Evolutionary conservation across 192 early-diverging fungal genomes (phyloP).

Genomic region (Neocallimastix lanati): DNA sequence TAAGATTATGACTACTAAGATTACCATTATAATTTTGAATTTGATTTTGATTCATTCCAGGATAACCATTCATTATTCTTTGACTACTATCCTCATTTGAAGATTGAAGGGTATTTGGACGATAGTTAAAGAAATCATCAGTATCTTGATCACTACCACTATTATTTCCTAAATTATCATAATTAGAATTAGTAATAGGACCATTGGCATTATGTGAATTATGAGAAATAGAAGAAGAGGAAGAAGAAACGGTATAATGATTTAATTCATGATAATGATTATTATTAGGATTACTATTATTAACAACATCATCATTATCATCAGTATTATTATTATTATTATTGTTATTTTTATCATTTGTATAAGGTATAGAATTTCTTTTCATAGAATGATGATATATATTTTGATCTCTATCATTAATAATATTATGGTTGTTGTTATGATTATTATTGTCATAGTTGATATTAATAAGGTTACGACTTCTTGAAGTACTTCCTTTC

Average conservation of each 20-base stretch:
- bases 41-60: background rate
- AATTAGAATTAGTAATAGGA: background rate
- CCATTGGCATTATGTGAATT: background rate
- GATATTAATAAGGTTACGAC: too few species aligned
- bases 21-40: background rate
- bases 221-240: background rate
- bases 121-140: background rate
- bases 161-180: too few species aligned
- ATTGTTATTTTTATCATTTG: too few species aligned
- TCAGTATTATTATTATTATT: too few species aligned
- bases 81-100: background rate
- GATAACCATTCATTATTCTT: background rate
- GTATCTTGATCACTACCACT: background rate
- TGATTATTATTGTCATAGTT: too few species aligned
- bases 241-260: background rate
- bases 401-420: too few species aligned
- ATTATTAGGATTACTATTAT: too few species aligned
- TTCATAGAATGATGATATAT: too few species aligned
- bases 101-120: background rate
- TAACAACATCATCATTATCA: too few species aligned
- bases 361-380: too few species aligned
- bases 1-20: background rate
- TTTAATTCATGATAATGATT: background rate
- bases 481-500: background rate
- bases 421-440: too few species aligned